Evolutionary conservation across 2,329 filamentous ascomycete genomes (phyloP), one percentile per base, ranked within the genome.

Genomic region (Graphiopsis chlorocephala): DNA sequence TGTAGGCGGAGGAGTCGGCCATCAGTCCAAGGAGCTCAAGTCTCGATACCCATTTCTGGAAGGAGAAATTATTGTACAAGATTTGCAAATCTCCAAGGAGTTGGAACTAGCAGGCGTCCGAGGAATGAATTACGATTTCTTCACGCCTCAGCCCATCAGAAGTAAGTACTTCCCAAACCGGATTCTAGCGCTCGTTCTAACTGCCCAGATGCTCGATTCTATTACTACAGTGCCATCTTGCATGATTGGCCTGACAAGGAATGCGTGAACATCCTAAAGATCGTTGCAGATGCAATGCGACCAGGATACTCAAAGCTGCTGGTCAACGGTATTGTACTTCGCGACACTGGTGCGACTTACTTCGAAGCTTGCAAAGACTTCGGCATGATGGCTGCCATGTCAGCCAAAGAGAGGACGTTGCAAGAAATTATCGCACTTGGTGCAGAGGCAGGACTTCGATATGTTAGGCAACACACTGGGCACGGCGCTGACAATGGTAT

Each of bases 211-310:
- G 67, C 68, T 6, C 42, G 56, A 11, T 67, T 64, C 26, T 69
- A 68, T 33, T 68, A 67, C 42, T 52, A 68, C 25, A 62, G 65
- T 52, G 62, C 47, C 15, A 65, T 69, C 4, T 31, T 69, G 26
- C 68, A 69, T 38, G 67, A 69, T 42, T 68, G 67, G 67, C 64
- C 60, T 7, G 68, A 69, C 31, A 29, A 14, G 3, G 53, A 67
- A 28, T 68, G 67, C 26, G 31, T 65, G n/a, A 59, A 26, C 28
- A 69, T 69, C 17, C 61, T 69, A 8, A 26, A 52, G 31, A 62
- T 65, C 14, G 29, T 69, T n/a, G 62, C 45, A n/a, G 65, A 64
- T 33, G 68, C 66, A 2, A 69, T 68, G 68, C 33, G 23, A 20
- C 52, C 52, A n/a, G 52, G 52, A 15, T 55, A 55, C 5, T 63